Evolutionary conservation across 2,329 filamentous ascomycete genomes (phyloP).

Genomic region (Teratosphaeria viscida): DNA sequence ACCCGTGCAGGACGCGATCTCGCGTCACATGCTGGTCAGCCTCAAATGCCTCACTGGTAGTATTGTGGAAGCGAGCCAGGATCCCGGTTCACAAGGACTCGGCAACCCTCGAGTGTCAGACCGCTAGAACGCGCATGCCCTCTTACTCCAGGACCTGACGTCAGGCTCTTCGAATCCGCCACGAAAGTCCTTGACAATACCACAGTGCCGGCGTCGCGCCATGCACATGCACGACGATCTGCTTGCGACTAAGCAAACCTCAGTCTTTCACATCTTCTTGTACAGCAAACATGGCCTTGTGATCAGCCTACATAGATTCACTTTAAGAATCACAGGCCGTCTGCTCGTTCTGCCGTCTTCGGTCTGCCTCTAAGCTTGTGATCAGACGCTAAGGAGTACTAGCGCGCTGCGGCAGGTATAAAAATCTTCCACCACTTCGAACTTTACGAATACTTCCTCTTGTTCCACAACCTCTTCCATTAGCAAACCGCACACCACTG

Average conservation of each 20-base stretch:
- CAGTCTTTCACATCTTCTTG: background rate
- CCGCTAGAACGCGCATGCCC: background rate
- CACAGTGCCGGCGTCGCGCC: background rate
- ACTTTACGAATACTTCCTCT: background rate
- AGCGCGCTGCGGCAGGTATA: background rate
- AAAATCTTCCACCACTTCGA: background rate
- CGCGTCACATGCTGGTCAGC: too few species aligned
- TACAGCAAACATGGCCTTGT: background rate
- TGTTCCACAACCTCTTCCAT: background rate
- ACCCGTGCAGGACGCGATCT: too few species aligned
- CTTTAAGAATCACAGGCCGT: background rate
- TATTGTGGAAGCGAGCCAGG: background rate
- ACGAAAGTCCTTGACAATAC: background rate
- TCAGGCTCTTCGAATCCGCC: background rate
- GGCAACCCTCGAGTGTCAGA: background rate
- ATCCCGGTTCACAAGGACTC: background rate
- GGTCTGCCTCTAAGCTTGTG: background rate
- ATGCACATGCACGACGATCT: background rate
- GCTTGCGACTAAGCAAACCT: background rate
- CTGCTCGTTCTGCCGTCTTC: background rate
- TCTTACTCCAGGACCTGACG: background rate
- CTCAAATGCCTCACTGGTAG: background rate
- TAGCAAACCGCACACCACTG: too few species aligned
- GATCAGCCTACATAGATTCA: background rate
- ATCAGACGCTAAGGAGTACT: background rate